Conservation (phyloP, 2,329 filamentous ascomycete genomes). For the Lachnellula subtilissima region DNA sequence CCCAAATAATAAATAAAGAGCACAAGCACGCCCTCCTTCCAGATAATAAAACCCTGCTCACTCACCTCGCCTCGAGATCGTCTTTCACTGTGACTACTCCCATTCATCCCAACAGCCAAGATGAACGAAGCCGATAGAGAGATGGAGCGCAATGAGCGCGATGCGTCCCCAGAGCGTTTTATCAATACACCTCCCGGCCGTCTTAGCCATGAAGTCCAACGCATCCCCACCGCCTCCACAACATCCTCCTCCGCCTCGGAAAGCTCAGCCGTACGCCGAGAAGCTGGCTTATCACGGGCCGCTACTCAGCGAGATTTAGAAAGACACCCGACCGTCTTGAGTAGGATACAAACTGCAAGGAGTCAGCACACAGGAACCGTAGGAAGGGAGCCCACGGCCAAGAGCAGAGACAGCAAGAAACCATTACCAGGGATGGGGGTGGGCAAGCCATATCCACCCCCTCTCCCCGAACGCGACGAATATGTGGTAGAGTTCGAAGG, state of each 20-base stretch:
- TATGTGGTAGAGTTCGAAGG: conserved; percentile 86
- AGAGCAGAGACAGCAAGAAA: conserved; percentile 47
- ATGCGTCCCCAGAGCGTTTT: conserved; percentile 43
- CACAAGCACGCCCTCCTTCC: too few relatives aligned
- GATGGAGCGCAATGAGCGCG: conserved; percentile 40
- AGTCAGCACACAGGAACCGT: conserved; percentile 70
- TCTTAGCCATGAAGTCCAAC: conserved; percentile 52
- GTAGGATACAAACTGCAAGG: conserved; percentile 64
- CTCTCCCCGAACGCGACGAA: conserved; percentile 64
- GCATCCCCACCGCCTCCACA: conserved; percentile 51
- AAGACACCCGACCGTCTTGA: conserved; percentile 63
- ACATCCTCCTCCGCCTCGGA: conserved; percentile 45
- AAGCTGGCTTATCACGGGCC: conserved; percentile 52
- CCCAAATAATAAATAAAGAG: too few relatives aligned
- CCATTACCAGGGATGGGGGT: conserved; percentile 66
- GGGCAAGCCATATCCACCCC: conserved; percentile 70
- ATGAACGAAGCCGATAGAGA: conserved; percentile 29
- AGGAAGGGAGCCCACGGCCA: conserved; percentile 43
- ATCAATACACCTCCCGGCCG: conserved; percentile 18
- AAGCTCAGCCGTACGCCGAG: conserved; percentile 33
- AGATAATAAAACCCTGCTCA: too few relatives aligned
- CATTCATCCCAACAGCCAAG: conserved; percentile 3
- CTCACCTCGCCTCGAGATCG: not conserved
- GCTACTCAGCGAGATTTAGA: conserved; percentile 64
- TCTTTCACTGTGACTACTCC: not conserved